Evolutionary conservation across 768 basidiomycete species (phyloP), one percentile per base, ranked within the genome.

Genomic region (Sporobolomyces roseus): DNA sequence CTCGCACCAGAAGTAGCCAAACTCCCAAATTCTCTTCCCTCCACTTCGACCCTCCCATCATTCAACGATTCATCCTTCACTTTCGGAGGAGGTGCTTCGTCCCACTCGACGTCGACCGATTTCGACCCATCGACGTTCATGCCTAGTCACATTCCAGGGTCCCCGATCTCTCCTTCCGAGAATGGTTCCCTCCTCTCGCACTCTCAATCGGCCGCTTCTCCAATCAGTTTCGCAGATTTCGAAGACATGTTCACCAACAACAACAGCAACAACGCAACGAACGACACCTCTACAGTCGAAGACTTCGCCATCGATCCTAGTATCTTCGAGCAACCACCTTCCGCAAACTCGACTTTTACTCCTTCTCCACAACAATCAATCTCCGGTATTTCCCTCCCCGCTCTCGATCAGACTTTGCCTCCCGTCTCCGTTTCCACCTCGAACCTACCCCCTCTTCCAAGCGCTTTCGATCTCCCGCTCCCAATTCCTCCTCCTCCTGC

Each of bases 1-100:
- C 66, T 72, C 32, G 71, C 66, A 0, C 63, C 71, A 49, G 71
- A 72, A 43, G 66, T 72, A 32, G 70, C 62, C 13, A 72, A 72
- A 45, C 50, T 68, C 10, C 63, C 63, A 12, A 59, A 52, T 4
- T 49, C 58, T 23, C 23, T 36, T 17, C 21, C 21, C n/a, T 1
- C 48, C 1, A 55, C 17, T 33, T 23, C 21, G 10, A 4, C 32
- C 14, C n/a, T 48, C 36, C 25, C 63, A 19, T 19, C 56, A 2
- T 35, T 43, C 55, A 4, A 38, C 49, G 58, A 60, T 43, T 25
- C 61, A 21, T n/a, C 71, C n/a, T 72, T 72, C 66, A 46, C 66
- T n/a, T 64, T 64, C 36, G 62, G 5, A 14, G 52, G n/a, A 50
- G 43, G 30, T 27, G 30, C 46, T 41, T n/a, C 50, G 0, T n/a